These are phyloP conservation scores for Stachybotrys elegans DNA, from an alignment of 2,329 filamentous ascomycete species.

Conservation along the genomic window DNA sequence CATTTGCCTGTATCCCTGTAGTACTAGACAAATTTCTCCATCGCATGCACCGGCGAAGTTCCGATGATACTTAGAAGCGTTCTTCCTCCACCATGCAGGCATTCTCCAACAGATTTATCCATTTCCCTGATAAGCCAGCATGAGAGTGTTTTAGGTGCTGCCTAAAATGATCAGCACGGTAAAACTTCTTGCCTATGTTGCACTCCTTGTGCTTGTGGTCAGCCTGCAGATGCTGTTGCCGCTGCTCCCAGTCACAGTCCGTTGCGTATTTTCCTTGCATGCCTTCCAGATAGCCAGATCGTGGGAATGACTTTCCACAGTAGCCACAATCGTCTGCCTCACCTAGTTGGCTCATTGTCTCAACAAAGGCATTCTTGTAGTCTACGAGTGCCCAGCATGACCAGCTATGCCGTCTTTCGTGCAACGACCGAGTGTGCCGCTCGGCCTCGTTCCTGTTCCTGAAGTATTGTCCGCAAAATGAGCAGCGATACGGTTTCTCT, in stretches of 20 bases:
- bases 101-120: background rate
- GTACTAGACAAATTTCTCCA: too few relatives aligned
- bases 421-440: background rate
- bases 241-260: background rate
- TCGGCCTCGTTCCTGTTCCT: background rate
- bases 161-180: background rate
- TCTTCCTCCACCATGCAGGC: background rate
- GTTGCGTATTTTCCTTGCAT: background rate
- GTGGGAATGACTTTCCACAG: background rate
- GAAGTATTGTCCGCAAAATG: background rate
- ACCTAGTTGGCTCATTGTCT: background rate
- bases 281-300: background rate
- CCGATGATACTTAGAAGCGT: background rate
- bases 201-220: background rate
- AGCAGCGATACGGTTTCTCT: background rate
- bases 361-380: background rate
- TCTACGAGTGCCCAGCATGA: background rate
- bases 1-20: too few relatives aligned
- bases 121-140: background rate
- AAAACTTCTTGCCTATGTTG: background rate
- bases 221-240: background rate
- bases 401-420: background rate
- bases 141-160: background rate
- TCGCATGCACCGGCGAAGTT: too few relatives aligned
- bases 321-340: background rate